These are phyloP conservation scores for apple (Malus domestica) DNA, from an alignment of 306 rosid species.

Conservation along the genomic window ASM211411v1 NC_041799.1:10231501-10232000, in stretches of 20 bases:
- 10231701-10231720: conserved; percentile 65
- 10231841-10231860: not conserved
- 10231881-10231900: not conserved
- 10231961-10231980: conserved; percentile 81
- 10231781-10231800: conserved; percentile 61
- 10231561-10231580: conserved; percentile 70
- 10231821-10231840: conserved; percentile 39
- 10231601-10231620: conserved; percentile 84
- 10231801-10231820: conserved; percentile 53
- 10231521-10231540: conserved; percentile 54
- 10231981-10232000: conserved; percentile 39
- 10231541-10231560: conserved; percentile 78
- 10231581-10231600: conserved; percentile 80
- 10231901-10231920: conserved; percentile 56
- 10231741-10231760: conserved; percentile 76
- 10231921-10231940: conserved; percentile 60
- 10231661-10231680: conserved; percentile 81
- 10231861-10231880: too few species aligned
- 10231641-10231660: conserved; percentile 73
- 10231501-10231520: conserved; percentile 46
- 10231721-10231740: conserved; percentile 71
- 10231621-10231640: conserved; percentile 86
- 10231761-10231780: conserved; percentile 67
- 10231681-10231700: conserved; percentile 68
- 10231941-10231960: conserved; percentile 78